phyloP scores from a whole-genome alignment of 2,329 filamentous ascomycete genomes.

The Talaromyces sp. region DNA sequence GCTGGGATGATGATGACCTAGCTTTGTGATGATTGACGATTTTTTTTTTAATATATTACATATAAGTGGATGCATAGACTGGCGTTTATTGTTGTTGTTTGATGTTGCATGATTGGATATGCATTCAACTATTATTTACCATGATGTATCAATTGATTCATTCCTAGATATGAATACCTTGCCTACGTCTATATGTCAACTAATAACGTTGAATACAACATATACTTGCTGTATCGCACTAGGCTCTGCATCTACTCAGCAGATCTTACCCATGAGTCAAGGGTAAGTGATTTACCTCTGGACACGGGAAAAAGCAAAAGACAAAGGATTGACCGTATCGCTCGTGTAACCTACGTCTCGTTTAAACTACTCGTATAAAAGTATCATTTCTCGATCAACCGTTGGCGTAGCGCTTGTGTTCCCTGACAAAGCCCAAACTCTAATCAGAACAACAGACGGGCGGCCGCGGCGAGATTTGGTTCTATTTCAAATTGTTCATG shows the following conservation, averaged over 20 bases:
- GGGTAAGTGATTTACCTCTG: neutral
- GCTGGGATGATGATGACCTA: constrained; percentile 38
- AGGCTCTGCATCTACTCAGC: neutral
- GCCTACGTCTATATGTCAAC: no score
- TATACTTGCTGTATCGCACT: neutral
- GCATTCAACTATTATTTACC: neutral
- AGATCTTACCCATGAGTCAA: no score
- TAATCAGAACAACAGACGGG: neutral
- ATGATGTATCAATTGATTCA: neutral
- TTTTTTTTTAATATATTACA: neutral
- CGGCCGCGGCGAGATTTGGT: neutral
- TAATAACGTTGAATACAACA: no score
- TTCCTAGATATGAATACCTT: neutral
- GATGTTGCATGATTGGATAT: neutral
- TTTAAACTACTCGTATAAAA: neutral
- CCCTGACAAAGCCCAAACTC: neutral
- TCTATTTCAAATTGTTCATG: neutral
- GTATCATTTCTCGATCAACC: neutral
- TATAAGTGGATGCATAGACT: neutral
- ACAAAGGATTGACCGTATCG: neutral
- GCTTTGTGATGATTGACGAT: neutral
- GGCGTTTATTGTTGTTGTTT: neutral
- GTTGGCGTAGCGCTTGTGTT: neutral
- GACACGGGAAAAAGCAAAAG: no score
- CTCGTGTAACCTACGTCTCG: neutral